Conservation (phyloP, 192 early-diverging fungal genomes). For the Rhizophagus clarus region DNA sequence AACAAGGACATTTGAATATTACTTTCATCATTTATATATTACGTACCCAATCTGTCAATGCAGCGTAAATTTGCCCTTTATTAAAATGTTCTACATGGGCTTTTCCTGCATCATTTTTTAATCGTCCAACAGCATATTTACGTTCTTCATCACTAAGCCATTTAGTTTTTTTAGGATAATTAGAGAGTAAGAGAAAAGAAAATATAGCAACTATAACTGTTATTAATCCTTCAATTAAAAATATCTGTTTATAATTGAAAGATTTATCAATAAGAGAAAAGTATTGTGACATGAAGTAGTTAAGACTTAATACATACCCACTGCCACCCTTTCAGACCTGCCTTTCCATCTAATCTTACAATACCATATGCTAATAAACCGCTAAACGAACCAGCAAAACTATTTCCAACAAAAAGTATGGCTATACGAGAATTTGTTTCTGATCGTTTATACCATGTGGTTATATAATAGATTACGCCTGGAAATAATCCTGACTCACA, state of each 20-base stretch:
- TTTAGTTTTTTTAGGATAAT: constrained; percentile 49
- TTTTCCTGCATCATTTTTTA: constrained; percentile 51
- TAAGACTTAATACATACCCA: constrained; percentile 31
- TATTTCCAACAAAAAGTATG: constrained; percentile 53
- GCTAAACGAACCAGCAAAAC: constrained; percentile 61
- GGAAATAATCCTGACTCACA: constrained; percentile 64
- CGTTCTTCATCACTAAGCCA: constrained; percentile 52
- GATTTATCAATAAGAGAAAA: neutral
- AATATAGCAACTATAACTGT: constrained; percentile 42
- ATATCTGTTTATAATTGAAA: constrained; percentile 39
- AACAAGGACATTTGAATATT: too few relatives aligned
- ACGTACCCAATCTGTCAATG: constrained; percentile 48
- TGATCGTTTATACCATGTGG: constrained; percentile 58
- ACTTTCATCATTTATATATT: neutral
- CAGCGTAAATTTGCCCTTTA: constrained; percentile 51
- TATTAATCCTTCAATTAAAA: constrained; percentile 64
- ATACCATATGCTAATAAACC: constrained; percentile 71
- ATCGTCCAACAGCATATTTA: constrained; percentile 42
- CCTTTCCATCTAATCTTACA: constrained; percentile 53
- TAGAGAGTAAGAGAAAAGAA: constrained; percentile 48
- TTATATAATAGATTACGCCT: constrained; percentile 56
- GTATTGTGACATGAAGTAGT: neutral
- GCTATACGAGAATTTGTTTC: constrained; percentile 59
- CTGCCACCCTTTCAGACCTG: constrained; percentile 54
- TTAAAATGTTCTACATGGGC: constrained; percentile 51